Percentiles rank a stretch among this genome's conserved stretches.
Evolutionary conservation across 2,329 filamentous ascomycete species (phyloP).

Genomic region (Ophiocordyceps robertsii): DNA sequence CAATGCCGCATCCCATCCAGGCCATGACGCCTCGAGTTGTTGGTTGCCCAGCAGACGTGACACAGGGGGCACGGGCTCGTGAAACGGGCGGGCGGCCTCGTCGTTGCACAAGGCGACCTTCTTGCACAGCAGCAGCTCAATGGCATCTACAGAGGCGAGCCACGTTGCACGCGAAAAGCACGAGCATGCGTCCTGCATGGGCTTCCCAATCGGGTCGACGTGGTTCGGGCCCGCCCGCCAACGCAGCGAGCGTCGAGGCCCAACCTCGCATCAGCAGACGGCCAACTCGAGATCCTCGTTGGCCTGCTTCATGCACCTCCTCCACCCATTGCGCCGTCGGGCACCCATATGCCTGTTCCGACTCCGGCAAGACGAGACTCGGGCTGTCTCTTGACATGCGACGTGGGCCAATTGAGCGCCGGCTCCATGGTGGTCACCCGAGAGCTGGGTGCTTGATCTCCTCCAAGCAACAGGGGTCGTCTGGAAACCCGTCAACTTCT

Average conservation of each 20-base stretch:
- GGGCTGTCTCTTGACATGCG: not conserved
- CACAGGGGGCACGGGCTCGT: too few species aligned
- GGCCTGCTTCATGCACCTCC: slow-evolving; percentile 2
- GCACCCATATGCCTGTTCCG: slow-evolving; percentile 9
- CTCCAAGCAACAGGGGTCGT: not conserved
- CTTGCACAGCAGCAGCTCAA: not conserved
- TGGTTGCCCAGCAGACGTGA: too few species aligned
- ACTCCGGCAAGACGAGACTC: not conserved
- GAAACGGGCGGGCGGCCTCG: not conserved
- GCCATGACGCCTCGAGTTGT: too few species aligned
- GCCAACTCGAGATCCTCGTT: not conserved
- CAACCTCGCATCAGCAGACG: slow-evolving; percentile 2
- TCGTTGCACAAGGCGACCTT: not conserved
- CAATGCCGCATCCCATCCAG: too few species aligned
- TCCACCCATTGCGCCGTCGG: slow-evolving; percentile 9
- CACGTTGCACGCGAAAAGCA: slow-evolving; percentile 16
- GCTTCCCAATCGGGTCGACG: not conserved
- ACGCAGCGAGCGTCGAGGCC: slow-evolving; percentile 5
- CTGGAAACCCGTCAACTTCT: slow-evolving; percentile 2
- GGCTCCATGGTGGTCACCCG: not conserved
- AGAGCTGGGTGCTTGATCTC: not conserved
- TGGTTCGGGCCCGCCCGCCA: slow-evolving; percentile 1
- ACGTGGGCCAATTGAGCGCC: not conserved
- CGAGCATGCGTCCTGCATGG: slow-evolving; percentile 1
- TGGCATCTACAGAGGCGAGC: slow-evolving; percentile 8